These are phyloP conservation scores for Batkoa obscura DNA, from an alignment of 371 early-diverging fungal genomes.

Conservation along the genomic window DNA sequence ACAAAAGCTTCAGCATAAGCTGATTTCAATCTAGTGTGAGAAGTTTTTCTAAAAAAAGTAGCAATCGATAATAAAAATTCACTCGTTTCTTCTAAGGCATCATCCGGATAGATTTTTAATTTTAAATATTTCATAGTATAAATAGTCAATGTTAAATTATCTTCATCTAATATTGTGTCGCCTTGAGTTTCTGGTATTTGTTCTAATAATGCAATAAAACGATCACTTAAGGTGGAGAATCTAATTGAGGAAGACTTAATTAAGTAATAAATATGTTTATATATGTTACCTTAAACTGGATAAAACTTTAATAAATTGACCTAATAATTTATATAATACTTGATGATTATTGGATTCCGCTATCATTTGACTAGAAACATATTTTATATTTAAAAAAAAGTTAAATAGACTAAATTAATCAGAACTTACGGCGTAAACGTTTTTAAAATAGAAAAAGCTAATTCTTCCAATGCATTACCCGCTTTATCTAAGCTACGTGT, in stretches of 20 bases:
- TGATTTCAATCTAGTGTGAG: constrained; percentile 63
- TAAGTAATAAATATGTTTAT: background rate
- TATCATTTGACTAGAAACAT: constrained; percentile 36
- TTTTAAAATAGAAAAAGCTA: background rate
- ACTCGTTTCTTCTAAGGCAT: constrained; percentile 79
- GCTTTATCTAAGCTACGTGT: background rate
- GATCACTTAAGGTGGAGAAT: constrained; percentile 83
- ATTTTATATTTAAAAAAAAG: background rate
- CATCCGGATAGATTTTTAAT: constrained; percentile 82
- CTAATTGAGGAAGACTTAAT: constrained; percentile 9
- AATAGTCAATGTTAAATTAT: constrained; percentile 67
- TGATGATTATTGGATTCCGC: constrained; percentile 57
- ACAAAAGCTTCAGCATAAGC: constrained; percentile 81
- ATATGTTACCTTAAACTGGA: constrained; percentile 43
- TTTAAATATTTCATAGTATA: constrained; percentile 77
- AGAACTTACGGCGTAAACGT: background rate
- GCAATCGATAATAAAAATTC: constrained; percentile 78
- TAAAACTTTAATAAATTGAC: constrained; percentile 69
- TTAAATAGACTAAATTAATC: background rate
- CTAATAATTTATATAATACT: constrained; percentile 72
- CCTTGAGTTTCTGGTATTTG: constrained; percentile 28
- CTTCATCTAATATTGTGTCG: constrained; percentile 36
- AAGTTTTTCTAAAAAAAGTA: constrained; percentile 65
- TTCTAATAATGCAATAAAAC: constrained; percentile 75
- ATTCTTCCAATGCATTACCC: background rate